phyloP scores from a whole-genome alignment of 228 moss, liverwort and hornwort genomes.

The Sphagnum magellanicum region DNA sequence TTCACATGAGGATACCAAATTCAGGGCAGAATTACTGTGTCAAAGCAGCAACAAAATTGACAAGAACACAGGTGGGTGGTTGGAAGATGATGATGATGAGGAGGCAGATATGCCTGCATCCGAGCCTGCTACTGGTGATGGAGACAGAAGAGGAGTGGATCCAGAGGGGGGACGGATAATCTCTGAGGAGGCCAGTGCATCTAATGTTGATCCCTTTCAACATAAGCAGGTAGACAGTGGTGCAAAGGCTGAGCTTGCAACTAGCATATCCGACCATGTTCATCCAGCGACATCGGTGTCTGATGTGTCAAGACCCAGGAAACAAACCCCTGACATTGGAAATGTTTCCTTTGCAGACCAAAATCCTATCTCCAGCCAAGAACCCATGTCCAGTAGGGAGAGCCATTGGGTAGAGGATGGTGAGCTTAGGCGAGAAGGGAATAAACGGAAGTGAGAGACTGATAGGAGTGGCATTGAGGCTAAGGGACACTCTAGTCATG shows the following conservation, averaged over 20 bases:
- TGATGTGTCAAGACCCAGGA: background rate
- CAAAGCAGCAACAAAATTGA: background rate
- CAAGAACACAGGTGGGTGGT: conserved; percentile 3
- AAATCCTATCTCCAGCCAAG: background rate
- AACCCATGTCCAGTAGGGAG: background rate
- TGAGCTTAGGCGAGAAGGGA: background rate
- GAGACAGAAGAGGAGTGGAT: background rate
- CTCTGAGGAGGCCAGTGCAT: background rate
- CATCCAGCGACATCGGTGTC: background rate
- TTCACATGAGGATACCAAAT: background rate
- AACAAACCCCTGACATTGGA: background rate
- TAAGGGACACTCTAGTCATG: background rate
- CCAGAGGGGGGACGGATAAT: background rate
- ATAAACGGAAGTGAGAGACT: background rate
- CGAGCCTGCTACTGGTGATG: background rate
- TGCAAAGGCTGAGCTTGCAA: too few relatives aligned
- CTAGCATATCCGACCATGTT: background rate
- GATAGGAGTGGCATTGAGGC: background rate
- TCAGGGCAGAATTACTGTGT: background rate
- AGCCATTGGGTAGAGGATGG: background rate
- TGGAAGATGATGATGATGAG: background rate
- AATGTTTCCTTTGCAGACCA: background rate
- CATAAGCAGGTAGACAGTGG: background rate
- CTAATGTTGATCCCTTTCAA: background rate
- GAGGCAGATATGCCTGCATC: background rate